These are phyloP conservation scores for Glycyrrhiza uralensis DNA, from an alignment of 306 rosid species.

Conservation along the genomic window DNA sequence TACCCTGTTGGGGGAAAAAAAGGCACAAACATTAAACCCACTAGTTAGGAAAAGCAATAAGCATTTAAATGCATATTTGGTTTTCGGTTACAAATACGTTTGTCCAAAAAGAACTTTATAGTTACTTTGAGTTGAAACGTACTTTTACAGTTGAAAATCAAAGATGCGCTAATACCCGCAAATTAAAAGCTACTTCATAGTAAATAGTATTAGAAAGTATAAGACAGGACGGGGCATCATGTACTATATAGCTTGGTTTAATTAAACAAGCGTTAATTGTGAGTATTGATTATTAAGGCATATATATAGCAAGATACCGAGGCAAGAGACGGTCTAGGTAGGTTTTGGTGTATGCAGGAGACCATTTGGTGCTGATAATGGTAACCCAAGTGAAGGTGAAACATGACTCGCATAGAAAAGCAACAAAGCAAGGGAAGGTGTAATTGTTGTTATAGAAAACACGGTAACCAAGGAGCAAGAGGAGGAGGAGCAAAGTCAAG, in stretches of 20 bases:
- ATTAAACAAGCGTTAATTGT: neutral
- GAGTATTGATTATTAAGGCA: too few relatives aligned
- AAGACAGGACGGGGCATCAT: too few relatives aligned
- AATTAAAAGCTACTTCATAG: too few relatives aligned
- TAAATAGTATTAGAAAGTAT: too few relatives aligned
- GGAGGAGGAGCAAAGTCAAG: constrained; percentile 33
- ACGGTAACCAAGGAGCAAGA: constrained; percentile 43
- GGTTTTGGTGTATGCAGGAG: constrained; percentile 36
- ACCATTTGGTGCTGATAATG: constrained; percentile 38
- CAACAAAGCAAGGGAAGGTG: constrained; percentile 43
- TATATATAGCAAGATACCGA: constrained; percentile 13
- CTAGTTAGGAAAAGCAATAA: too few relatives aligned
- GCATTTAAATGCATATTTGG: too few relatives aligned
- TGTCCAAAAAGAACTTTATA: too few relatives aligned
- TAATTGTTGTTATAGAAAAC: constrained; percentile 12
- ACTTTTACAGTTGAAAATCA: too few relatives aligned
- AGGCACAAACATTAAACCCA: too few relatives aligned
- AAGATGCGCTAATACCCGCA: too few relatives aligned
- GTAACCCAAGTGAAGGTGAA: constrained; percentile 48
- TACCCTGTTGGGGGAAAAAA: neutral
- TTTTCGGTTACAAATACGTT: too few relatives aligned
- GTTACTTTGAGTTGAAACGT: too few relatives aligned
- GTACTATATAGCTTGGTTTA: neutral
- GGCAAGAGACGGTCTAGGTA: constrained; percentile 39
- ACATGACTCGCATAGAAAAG: constrained; percentile 61